Conservation (phyloP, 225 moss, liverwort and hornwort species). For the Lunularia cruciata region DNA sequence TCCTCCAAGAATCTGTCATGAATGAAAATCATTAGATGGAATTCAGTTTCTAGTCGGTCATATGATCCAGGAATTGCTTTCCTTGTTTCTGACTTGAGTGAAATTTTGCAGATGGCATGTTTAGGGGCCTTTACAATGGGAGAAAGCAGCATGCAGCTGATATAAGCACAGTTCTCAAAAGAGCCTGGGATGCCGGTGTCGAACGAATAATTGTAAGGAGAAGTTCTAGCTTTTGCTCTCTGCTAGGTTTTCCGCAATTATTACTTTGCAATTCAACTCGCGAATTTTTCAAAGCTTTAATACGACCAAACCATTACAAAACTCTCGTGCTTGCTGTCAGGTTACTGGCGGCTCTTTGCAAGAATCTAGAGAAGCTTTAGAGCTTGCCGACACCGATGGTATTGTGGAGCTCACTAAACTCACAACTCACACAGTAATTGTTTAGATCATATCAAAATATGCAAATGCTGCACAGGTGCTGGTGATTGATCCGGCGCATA, state of each 20-base stretch:
- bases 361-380: slow-evolving; percentile 84
- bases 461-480: slow-evolving; percentile 1
- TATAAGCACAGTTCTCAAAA: slow-evolving; percentile 70
- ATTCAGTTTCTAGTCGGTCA: background rate
- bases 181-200: slow-evolving; percentile 96
- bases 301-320: too few species aligned
- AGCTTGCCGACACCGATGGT: slow-evolving; percentile 86
- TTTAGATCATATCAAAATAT: background rate
- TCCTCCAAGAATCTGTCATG: too few species aligned
- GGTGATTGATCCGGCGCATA: background rate
- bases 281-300: background rate
- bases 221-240: slow-evolving; percentile 4
- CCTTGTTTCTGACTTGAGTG: background rate
- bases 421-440: background rate
- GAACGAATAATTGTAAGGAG: slow-evolving; percentile 82
- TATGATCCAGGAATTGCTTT: background rate
- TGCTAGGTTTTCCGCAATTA: background rate
- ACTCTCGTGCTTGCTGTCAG: slow-evolving; percentile 44
- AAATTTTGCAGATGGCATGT: slow-evolving; percentile 79
- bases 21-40: too few species aligned
- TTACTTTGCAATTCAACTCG: background rate
- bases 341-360: slow-evolving; percentile 90
- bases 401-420: slow-evolving; percentile 17
- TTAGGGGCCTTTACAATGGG: slow-evolving; percentile 84
- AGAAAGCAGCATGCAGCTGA: slow-evolving; percentile 82